Evolutionary conservation across 805 yeast species (phyloP).

Genomic region (Saccharomycopsis javanensis): DNA sequence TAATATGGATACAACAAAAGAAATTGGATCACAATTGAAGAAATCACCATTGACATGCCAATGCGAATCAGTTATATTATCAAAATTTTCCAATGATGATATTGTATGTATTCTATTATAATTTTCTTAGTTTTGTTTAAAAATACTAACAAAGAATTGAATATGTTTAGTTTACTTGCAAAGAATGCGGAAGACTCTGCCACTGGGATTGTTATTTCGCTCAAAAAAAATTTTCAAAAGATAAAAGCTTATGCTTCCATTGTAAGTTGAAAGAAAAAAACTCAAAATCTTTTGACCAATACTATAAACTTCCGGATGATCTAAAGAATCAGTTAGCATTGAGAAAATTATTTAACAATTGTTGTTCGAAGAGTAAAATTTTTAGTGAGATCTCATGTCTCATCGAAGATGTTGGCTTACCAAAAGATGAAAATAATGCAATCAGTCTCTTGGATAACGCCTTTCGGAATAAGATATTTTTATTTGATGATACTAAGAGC

Average conservation of each 20-base stretch:
- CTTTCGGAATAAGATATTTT: neutral
- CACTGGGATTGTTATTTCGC: neutral
- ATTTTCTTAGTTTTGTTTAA: neutral
- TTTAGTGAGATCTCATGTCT: neutral
- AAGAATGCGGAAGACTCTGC: neutral
- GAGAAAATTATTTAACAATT: neutral
- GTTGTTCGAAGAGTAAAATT: neutral
- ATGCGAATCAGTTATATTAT: neutral
- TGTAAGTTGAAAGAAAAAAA: neutral
- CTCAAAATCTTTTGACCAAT: neutral
- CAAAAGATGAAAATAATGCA: neutral
- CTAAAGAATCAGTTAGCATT: neutral
- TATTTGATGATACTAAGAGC: neutral
- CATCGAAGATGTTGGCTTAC: neutral
- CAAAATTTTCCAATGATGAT: neutral
- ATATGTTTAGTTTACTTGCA: neutral
- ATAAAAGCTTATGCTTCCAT: neutral
- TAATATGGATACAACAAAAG: neutral
- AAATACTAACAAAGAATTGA: neutral
- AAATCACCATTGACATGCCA: neutral
- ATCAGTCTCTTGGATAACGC: neutral
- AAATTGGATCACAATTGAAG: neutral
- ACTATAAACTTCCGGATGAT: neutral
- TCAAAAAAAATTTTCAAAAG: neutral
- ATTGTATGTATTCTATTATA: neutral